A percentile compares a stretch with the other conserved stretches of the same genome.
Conservation (phyloP, 192 early-diverging fungal species). For the Podila minutissima region DNA sequence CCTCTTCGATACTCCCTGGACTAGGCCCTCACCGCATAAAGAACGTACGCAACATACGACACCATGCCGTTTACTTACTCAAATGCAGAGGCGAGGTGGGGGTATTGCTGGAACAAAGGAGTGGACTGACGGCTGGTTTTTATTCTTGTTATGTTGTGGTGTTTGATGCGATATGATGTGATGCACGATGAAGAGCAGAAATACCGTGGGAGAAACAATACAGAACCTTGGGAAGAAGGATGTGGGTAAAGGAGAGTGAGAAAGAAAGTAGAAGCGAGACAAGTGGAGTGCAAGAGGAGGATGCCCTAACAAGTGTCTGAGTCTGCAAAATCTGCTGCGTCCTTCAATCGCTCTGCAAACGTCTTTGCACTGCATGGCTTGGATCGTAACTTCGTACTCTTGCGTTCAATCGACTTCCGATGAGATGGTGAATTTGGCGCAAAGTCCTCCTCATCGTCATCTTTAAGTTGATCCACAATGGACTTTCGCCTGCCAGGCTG, state of each 20-base stretch:
- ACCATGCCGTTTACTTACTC: constrained; percentile 15
- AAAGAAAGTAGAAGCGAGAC: too few relatives aligned
- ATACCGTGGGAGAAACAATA: too few relatives aligned
- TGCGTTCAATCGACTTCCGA: constrained; percentile 11
- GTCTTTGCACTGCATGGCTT: constrained; percentile 11
- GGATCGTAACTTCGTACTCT: constrained; percentile 19
- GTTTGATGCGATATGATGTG: too few relatives aligned
- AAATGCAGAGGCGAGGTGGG: constrained; percentile 10
- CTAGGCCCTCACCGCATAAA: too few relatives aligned
- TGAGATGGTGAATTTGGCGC: constrained; percentile 14
- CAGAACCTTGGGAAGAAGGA: too few relatives aligned
- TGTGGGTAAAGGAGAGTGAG: too few relatives aligned
- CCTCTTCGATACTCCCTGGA: too few relatives aligned
- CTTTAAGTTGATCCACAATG: constrained; percentile 11
- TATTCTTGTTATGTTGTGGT: too few relatives aligned
- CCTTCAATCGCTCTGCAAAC: constrained; percentile 5
- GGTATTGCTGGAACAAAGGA: constrained; percentile 15
- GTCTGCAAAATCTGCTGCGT: constrained; percentile 5
- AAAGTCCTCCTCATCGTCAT: constrained; percentile 8
- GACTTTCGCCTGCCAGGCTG: constrained; percentile 14
- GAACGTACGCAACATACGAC: too few relatives aligned
- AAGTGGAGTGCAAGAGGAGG: too few relatives aligned
- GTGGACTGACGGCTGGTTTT: constrained; percentile 5
- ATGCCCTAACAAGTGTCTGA: constrained; percentile 19
- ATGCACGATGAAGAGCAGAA: too few relatives aligned